Evolutionary conservation across 1,284 basidiomycete species (phyloP).

Genomic region (Thecaphora frezii): DNA sequence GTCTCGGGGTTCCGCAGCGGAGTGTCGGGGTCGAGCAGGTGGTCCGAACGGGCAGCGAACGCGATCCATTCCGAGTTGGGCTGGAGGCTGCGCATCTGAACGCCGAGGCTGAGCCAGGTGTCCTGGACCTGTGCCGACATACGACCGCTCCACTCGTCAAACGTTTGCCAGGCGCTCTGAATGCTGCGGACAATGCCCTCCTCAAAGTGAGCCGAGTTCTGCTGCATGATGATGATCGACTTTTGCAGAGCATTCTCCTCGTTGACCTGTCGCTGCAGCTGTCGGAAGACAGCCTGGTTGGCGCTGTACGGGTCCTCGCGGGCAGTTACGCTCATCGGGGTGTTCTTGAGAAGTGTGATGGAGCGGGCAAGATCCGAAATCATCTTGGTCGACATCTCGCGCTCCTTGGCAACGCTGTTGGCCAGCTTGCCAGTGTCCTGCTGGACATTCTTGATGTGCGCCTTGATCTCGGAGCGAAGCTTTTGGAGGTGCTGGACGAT

Average conservation of each 20-base stretch:
- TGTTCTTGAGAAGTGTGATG: conserved; percentile 91
- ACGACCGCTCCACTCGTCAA: conserved; percentile 88
- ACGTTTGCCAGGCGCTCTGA: conserved; percentile 95
- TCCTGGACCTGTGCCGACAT: conserved; percentile 79
- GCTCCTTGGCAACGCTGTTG: conserved; percentile 87
- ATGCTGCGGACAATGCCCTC: conserved; percentile 92
- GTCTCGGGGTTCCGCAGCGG: conserved; percentile 65
- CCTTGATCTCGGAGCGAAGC: conserved; percentile 89
- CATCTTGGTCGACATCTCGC: conserved; percentile 82
- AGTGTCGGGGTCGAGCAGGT: conserved; percentile 93
- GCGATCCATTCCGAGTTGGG: conserved; percentile 96
- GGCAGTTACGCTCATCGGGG: conserved; percentile 80
- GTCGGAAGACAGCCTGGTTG: conserved; percentile 79
- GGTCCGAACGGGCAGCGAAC: conserved; percentile 89
- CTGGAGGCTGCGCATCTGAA: conserved; percentile 78
- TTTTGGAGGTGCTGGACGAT: conserved; percentile 98
- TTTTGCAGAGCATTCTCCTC: conserved; percentile 98
- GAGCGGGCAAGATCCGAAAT: conserved; percentile 85
- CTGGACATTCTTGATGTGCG: conserved; percentile 95
- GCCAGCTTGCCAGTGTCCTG: conserved; percentile 96
- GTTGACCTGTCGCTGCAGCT: conserved; percentile 85
- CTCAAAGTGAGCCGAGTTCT: conserved; percentile 95
- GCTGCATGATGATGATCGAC: conserved; percentile 96
- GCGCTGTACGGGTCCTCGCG: conserved; percentile 80
- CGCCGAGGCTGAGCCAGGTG: conserved; percentile 75